Evolutionary conservation across 2,329 filamentous ascomycete species (phyloP), one percentile per base, ranked within the genome.

Genomic region (Cercospora sp.): DNA sequence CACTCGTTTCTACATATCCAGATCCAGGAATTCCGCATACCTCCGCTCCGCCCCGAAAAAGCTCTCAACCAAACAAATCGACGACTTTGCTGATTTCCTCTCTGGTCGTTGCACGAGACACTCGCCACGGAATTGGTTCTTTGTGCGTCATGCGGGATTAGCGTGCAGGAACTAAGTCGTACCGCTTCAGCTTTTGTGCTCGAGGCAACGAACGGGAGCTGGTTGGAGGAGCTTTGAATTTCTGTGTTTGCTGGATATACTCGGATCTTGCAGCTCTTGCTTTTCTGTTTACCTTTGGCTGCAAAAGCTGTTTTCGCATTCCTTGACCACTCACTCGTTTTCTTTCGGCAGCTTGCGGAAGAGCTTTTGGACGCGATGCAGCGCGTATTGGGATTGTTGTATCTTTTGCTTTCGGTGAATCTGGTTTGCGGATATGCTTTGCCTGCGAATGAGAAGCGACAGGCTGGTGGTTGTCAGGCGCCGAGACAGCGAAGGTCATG

Each of bases 401-500:
- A 18, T 48, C 26, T 64, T 36, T 59, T 64, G 3, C 36, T 59
- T 58, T 58, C 23, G 6, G 28, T 53, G 10, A 45, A 59, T 7
- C 42, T 58, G 53, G 53, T 45, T 13, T 31, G 23, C 51, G 62
- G 51, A 30, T 57, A 26, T 64, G 28, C 61, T 64, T 57, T 51
- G n/a, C 23, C 48, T 18, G 31, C 26, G 33, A 33, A n/a, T 13
- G 26, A 53, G 58, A 68, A 36, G 36, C 62, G 66, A 48, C 67
- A 68, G 42, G 57, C n/a, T 9, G 23, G 26, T 51, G 60, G 58
- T 51, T 70, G 68, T 33, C 23, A 42, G n/a, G 36, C 61, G 51
- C 63, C 66, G 23, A 61, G 60, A 30, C 60, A 64, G 26, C 60
- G 68, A 59, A 39, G 68, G 64, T 68, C 68, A 36, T 70, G 68